Evolutionary conservation across 345 rosid genomes (phyloP), one percentile per base, ranked within the genome.

Genomic region (Tarenaya hassleriana): DNA sequence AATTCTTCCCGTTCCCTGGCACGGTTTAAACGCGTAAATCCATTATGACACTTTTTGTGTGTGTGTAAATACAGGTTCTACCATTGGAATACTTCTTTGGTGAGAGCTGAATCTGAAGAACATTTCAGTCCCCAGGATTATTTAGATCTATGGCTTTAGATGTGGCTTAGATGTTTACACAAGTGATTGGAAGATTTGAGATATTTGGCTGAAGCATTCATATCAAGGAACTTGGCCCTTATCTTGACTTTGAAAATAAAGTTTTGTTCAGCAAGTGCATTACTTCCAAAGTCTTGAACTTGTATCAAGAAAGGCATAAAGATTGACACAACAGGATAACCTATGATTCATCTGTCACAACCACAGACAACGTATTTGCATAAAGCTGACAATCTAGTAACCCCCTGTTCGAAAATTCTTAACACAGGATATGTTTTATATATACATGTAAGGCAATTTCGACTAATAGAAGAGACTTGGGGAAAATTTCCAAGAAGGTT

Each of bases 391-490:
- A n/a, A n/a, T n/a, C n/a, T n/a, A n/a, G n/a, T n/a, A n/a, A n/a
- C n/a, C n/a, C 10, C 10, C 35, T 33, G 1, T 11, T 33, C 1
- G 35, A 33, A 11, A 33, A 33, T 33, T 7, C n/a, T n/a, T n/a
- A n/a, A n/a, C n/a, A n/a, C n/a, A n/a, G n/a, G n/a, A n/a, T 68
- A 33, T 70, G 55, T 31, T 60, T 11, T 55, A 41, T 56, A 56
- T 62, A 62, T 63, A 56, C 72, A 68, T 37, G 31, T 43, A 39
- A 13, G 27, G 39, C 48, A 38, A 24, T 34, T 51, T 42, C 27
- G 1, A 27, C 66, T 53, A 59, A 52, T 46, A 43, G 43, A 17
- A 53, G 61, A 19, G 60, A 10, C 38, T 5, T 52, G 55, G 32
- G 20, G 49, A 16, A 51, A 65, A 52, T 46, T 66, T 41, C 16